phyloP scores from a whole-genome alignment of 169 alveolate genomes.

The Plasmodium vinckei region DNA sequence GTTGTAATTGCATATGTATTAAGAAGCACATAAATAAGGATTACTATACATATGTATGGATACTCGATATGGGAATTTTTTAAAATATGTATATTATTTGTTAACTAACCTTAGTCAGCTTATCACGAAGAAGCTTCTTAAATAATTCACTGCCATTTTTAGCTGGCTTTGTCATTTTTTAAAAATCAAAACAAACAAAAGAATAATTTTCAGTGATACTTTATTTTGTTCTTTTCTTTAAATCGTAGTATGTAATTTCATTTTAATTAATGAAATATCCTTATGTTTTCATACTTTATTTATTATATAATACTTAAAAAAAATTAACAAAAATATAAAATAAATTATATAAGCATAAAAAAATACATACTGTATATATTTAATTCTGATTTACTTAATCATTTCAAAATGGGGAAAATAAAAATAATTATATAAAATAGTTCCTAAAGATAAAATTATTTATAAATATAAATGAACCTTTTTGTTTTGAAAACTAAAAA shows the following conservation, averaged over 20 bases:
- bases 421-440: too few species aligned
- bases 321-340: neutral
- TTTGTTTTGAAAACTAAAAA: too few species aligned
- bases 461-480: too few species aligned
- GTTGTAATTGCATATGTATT: constrained; percentile 6
- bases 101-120: constrained; percentile 66
- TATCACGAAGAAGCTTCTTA: constrained; percentile 52
- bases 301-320: neutral
- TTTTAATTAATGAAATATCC: neutral
- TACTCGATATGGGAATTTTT: neutral
- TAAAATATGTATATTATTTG: neutral
- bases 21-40: neutral
- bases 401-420: too few species aligned
- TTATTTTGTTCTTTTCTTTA: constrained; percentile 8
- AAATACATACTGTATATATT: too few species aligned
- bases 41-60: neutral
- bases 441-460: too few species aligned
- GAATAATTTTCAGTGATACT: constrained; percentile 1
- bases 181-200: constrained; percentile 24
- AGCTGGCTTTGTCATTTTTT: constrained; percentile 53
- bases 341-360: too few species aligned
- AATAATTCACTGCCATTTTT: constrained; percentile 31
- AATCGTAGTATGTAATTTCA: constrained; percentile 1
- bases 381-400: too few species aligned
- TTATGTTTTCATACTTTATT: neutral